Conservation (phyloP, 176 grass and related monocot genomes). For the Rhynchospora breviuscula region DNA sequence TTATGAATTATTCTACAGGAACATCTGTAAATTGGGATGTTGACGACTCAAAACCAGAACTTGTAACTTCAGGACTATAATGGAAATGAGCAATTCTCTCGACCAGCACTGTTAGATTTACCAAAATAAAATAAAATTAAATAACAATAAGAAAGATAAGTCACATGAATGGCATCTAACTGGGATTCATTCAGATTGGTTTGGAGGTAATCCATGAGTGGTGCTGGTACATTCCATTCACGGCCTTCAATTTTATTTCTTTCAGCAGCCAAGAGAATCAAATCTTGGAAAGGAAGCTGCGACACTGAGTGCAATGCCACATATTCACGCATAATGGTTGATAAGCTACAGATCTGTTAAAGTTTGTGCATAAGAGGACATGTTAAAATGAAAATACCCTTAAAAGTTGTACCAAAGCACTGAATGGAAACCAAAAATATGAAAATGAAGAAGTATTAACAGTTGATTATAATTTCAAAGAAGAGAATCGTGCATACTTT, state of each 20-base stretch:
- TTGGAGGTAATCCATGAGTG: slow-evolving; percentile 82
- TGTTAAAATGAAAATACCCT: background rate
- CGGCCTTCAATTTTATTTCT: slow-evolving; percentile 52
- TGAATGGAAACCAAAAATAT: background rate
- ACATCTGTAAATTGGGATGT: background rate
- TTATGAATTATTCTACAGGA: background rate
- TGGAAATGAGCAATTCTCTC: background rate
- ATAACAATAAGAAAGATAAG: slow-evolving; percentile 24
- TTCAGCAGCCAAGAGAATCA: slow-evolving; percentile 79
- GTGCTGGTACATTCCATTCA: slow-evolving; percentile 72
- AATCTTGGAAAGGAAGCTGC: slow-evolving; percentile 81
- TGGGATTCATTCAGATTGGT: slow-evolving; percentile 85
- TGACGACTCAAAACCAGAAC: background rate
- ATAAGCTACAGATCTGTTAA: slow-evolving; percentile 89
- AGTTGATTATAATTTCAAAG: background rate
- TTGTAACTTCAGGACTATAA: background rate
- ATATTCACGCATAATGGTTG: slow-evolving; percentile 87
- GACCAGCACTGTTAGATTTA: too few species aligned
- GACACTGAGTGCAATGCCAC: slow-evolving; percentile 68
- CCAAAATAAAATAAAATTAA: background rate
- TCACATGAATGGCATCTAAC: slow-evolving; percentile 85
- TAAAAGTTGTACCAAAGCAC: slow-evolving; percentile 11
- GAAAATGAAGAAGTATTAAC: background rate
- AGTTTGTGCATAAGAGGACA: slow-evolving; percentile 22
- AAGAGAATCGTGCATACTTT: slow-evolving; percentile 39